Evolutionary conservation across 2,329 filamentous ascomycete genomes (phyloP), one percentile per base, ranked within the genome.

Genomic region (Aspergillaceae sp.): DNA sequence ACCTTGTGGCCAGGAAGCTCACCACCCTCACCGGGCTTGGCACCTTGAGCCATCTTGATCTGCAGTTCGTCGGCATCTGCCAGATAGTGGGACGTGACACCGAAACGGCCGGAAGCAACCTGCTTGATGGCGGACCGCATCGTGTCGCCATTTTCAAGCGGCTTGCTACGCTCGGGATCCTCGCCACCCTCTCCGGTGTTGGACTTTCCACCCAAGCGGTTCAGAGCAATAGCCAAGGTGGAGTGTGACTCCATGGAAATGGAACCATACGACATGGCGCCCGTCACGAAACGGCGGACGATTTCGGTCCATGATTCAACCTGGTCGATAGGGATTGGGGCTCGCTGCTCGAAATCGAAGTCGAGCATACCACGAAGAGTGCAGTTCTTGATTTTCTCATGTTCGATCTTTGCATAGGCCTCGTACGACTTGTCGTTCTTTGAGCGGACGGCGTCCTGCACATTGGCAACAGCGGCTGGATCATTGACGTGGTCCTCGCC

Each of bases 351-450:
- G 57, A 95, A 96, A 68, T 94, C 89, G 73, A 97, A 97, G 68
- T 97, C 91, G 37, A 97, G 80, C 63, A 96, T 80, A 62, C 91
- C 91, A 65, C 91, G 87, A 5, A 97, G 81, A 1, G 91, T 97
- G 70, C 91, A 97, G 61, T 88, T 82, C 76, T 95, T 96, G 74
- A 96, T 95, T 63, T 92, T 87, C 74, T 96, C 90, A 62, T 95
- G 94, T 66, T 92, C 89, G 2, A 88, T 86, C 51, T 84, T 80
- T 1, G 91, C 94, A 71, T 97, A 97, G 1, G 91, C 90, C 70
- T 96, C 90, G 68, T 96, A 97, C 0, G 91, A 96, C 73, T 95
- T 95, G 75, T 96, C 90, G 62, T 97, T 96, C 81, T 96, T 96
- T 52, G 85, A 91, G 48, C 91, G 86, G 10, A 96, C 91, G 8